A percentile compares a stretch with the other conserved stretches of the same genome.
Conservation (phyloP, 495 filamentous ascomycete genomes). For the Tuber calosporum region DNA sequence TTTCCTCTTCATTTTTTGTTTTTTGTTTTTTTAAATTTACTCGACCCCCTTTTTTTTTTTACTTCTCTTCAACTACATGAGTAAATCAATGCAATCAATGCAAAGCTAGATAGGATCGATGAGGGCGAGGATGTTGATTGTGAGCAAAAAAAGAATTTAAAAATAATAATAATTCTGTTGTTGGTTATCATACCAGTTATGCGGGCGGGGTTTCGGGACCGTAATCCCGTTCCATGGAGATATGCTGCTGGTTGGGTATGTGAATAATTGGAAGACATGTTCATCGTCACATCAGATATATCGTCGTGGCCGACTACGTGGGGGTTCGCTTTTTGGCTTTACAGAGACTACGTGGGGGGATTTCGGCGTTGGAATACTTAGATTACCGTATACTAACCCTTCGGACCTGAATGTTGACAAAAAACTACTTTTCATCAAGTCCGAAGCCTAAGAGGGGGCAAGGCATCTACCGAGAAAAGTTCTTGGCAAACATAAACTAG, state of each 20-base stretch:
- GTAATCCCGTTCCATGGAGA: background rate
- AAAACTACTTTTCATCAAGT: background rate
- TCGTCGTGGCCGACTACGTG: background rate
- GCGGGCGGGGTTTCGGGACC: too few relatives aligned
- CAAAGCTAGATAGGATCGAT: background rate
- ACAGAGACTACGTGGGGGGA: background rate
- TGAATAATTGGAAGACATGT: background rate
- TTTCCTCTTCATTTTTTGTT: background rate
- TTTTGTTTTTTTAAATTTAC: background rate
- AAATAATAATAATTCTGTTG: too few relatives aligned
- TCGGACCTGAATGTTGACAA: background rate
- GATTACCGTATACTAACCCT: background rate
- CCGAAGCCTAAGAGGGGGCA: background rate
- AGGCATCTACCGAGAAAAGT: background rate
- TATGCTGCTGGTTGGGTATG: background rate
- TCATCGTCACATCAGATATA: background rate
- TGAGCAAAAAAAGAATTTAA: background rate
- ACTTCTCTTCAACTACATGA: background rate
- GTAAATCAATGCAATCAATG: background rate
- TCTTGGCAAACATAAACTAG: background rate
- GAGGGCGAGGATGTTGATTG: background rate
- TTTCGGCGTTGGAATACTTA: background rate
- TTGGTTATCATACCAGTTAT: too few relatives aligned
- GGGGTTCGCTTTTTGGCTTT: background rate
- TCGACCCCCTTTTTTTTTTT: slow-evolving; percentile 1